These are phyloP conservation scores for Phytopythium ostracodes DNA, from an alignment of 352 stramenopile species.

Conservation along the genomic window DNA sequence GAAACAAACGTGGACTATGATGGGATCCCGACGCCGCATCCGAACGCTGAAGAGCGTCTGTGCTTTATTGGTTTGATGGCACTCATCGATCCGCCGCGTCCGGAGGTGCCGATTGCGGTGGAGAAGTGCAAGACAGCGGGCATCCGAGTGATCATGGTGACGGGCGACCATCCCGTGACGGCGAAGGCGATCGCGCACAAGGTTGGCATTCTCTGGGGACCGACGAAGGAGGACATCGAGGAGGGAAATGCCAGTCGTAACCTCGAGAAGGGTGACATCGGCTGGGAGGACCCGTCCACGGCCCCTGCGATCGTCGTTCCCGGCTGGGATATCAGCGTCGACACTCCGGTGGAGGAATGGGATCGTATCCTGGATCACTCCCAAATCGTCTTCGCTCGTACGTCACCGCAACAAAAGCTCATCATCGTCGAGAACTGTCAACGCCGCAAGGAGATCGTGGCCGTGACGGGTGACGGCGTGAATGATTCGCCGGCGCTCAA, in stretches of 20 bases:
- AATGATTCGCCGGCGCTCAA: slow-evolving; percentile 97
- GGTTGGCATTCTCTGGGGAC: slow-evolving; percentile 86
- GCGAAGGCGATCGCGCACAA: slow-evolving; percentile 93
- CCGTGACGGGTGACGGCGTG: slow-evolving; percentile 97
- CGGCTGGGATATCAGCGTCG: slow-evolving; percentile 72
- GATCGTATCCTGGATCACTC: slow-evolving; percentile 77
- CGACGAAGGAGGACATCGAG: slow-evolving; percentile 70
- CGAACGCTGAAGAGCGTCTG: slow-evolving; percentile 68
- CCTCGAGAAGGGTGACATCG: slow-evolving; percentile 44
- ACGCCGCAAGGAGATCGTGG: slow-evolving; percentile 83
- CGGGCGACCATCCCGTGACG: slow-evolving; percentile 91
- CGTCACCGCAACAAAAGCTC: slow-evolving; percentile 93
- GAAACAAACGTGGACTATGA: slow-evolving; percentile 47
- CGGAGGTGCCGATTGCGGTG: slow-evolving; percentile 84
- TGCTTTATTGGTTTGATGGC: slow-evolving; percentile 95
- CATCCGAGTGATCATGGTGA: slow-evolving; percentile 95
- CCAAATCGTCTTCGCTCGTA: slow-evolving; percentile 96
- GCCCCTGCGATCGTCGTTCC: slow-evolving; percentile 82
- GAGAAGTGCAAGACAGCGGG: slow-evolving; percentile 91
- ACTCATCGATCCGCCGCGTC: slow-evolving; percentile 94
- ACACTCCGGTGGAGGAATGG: slow-evolving; percentile 81
- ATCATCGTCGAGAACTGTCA: slow-evolving; percentile 93
- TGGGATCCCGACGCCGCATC: slow-evolving; percentile 37
- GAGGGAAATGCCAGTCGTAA: slow-evolving; percentile 51
- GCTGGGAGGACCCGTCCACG: slow-evolving; percentile 70